Base-by-base conservation (phyloP, 2,329 filamentous ascomycete genomes). In the Xylariomycetidae sp. region DNA sequence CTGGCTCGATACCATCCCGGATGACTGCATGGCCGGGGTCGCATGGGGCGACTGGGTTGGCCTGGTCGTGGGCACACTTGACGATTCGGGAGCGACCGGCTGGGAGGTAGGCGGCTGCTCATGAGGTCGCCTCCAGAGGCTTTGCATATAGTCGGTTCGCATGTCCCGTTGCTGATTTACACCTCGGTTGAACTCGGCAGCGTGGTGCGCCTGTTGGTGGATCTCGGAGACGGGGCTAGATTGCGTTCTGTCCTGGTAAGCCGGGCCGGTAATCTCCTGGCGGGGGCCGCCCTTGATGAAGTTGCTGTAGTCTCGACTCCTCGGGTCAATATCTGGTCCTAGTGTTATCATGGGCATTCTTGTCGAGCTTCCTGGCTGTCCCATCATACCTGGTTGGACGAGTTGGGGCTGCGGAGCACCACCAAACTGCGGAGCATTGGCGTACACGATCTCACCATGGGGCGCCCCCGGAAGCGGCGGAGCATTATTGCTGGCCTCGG, bases 381-480 rank as follows among this genome's bases (percentile, higher is more conserved):
- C 74, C 60, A 82, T 76, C 65, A 90, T 77, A 63, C 80, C 82
- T 61, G 82, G 72, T 59, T 85, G 82, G 51, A 88, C 69, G 44
- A 82, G 75, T 51, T 79, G 80, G 41, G 80, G 72, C 63, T 85
- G 76, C 40, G 79, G 74, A 45, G 81, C 72, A 45, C 77, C 74
- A 41, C 80, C 77, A 53, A 84, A 82, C 35, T 76, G 76, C 19
- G 80, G 74, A 34, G 75, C 77, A 59, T 84, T 88, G 65, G 80
- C 87, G 64, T 95, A 95, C 36, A 94, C 85, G 53, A 95, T 88
- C 62, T 94, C 86, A 34, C 84, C 82, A 53, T 92, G 87, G 18
- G 82, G 78, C 34, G 82, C 72, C 33, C 79, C 74, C 33, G 84
- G 67, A 33, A 79, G 53, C 28, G 53, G 46, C 20, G 66, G 51